Evolutionary conservation across 2,329 filamentous ascomycete species (phyloP).

Genomic region (Fusarium sp.): DNA sequence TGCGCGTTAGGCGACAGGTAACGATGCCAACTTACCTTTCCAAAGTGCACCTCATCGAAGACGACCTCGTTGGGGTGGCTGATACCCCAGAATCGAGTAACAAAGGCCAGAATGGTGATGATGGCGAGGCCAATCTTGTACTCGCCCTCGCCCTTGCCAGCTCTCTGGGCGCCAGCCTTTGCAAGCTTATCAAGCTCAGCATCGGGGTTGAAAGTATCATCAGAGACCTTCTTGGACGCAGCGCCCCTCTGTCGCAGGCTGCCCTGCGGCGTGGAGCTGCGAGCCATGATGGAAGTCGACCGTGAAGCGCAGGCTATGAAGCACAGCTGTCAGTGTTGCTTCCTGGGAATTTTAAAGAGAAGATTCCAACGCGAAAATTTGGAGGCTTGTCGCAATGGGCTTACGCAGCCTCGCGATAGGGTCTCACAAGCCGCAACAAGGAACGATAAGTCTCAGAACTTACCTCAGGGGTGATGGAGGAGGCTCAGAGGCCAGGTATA

Average conservation of each 20-base stretch:
- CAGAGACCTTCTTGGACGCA: constrained; percentile 60
- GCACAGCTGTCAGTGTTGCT: constrained; percentile 31
- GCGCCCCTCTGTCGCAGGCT: constrained; percentile 71
- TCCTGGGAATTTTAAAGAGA: neutral
- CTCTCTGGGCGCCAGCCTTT: constrained; percentile 51
- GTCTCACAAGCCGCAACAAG: constrained; percentile 26
- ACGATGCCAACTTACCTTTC: constrained; percentile 78
- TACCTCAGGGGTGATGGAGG: constrained; percentile 38
- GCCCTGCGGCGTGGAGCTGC: constrained; percentile 65
- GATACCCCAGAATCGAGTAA: constrained; percentile 96
- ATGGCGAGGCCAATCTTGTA: constrained; percentile 83
- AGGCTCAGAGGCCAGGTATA: constrained; percentile 17
- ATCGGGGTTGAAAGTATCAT: constrained; percentile 55
- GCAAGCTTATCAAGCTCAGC: constrained; percentile 64
- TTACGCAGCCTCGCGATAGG: constrained; percentile 9
- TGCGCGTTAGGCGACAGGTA: neutral
- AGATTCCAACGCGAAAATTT: constrained; percentile 4
- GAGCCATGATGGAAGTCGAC: constrained; percentile 56
- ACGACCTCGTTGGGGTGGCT: constrained; percentile 96
- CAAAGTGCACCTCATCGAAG: constrained; percentile 99
- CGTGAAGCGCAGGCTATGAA: constrained; percentile 16
- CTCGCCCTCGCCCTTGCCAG: constrained; percentile 76
- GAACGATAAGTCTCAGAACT: constrained; percentile 35
- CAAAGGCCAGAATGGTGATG: constrained; percentile 86
- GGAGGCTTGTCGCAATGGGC: constrained; percentile 3